Conservation (phyloP, 2,329 filamentous ascomycete genomes). For the Arthrobotrys sphaeroides region DNA sequence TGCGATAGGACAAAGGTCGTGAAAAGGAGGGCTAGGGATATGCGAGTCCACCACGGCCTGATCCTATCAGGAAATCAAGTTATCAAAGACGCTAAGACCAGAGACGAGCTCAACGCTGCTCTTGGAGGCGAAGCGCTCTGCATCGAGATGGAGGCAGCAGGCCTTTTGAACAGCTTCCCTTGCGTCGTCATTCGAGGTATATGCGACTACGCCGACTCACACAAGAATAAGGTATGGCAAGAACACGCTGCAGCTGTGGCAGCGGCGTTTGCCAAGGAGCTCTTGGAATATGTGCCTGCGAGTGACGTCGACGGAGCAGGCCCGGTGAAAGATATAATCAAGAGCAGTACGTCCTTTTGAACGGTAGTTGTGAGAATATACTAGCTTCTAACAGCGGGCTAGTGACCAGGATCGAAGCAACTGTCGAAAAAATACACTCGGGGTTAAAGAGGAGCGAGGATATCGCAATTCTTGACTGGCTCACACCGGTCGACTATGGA, state of each 20-base stretch:
- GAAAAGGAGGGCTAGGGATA: not conserved
- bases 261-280: conserved; percentile 57
- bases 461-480: no score
- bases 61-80: conserved; percentile 20
- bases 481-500: no score
- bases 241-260: conserved; percentile 51
- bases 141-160: conserved; percentile 59
- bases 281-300: no score
- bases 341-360: no score
- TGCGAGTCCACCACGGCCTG: conserved; percentile 9
- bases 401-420: no score
- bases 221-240: conserved; percentile 59
- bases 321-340: no score
- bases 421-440: no score
- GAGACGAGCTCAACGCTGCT: not conserved
- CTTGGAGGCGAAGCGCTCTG: not conserved
- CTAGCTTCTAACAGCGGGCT: no score
- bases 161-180: conserved; percentile 58
- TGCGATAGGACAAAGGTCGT: conserved; percentile 6
- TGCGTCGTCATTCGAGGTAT: conserved; percentile 62
- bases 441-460: no score
- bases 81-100: conserved; percentile 29
- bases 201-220: conserved; percentile 62
- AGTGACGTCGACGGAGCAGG: no score
- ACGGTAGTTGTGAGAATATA: no score